Evolutionary conservation across 2,329 filamentous ascomycete genomes (phyloP).

Genomic region (Colletotrichum gigasporum): DNA sequence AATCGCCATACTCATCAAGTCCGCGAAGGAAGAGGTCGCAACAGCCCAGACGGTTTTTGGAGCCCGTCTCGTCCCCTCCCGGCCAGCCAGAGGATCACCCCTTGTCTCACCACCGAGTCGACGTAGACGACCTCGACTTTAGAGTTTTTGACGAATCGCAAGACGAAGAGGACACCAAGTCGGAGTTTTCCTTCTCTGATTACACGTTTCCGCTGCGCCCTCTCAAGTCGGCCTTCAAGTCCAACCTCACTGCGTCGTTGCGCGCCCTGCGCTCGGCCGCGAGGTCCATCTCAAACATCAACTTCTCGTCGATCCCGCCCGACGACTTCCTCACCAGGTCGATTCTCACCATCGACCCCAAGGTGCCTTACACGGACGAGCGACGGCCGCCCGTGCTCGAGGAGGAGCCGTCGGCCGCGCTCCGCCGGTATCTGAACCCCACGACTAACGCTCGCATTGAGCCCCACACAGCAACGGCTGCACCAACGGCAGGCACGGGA

Average conservation of each 20-base stretch:
- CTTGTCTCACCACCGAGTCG: constrained; percentile 58
- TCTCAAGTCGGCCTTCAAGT: constrained; percentile 70
- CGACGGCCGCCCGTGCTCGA: constrained; percentile 69
- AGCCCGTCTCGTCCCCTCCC: constrained; percentile 65
- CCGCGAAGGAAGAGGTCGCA: constrained; percentile 42
- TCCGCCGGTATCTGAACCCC: constrained; percentile 75
- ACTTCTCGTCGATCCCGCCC: constrained; percentile 70
- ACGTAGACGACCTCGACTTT: constrained; percentile 57
- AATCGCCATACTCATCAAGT: constrained; percentile 55
- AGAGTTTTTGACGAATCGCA: constrained; percentile 35
- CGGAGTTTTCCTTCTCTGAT: constrained; percentile 40
- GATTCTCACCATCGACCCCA: constrained; percentile 73
- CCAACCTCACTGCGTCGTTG: constrained; percentile 74
- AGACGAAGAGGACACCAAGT: constrained; percentile 44
- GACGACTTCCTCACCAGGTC: constrained; percentile 75
- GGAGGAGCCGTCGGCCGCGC: constrained; percentile 71
- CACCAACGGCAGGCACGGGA: constrained; percentile 38
- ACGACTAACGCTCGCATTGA: constrained; percentile 61
- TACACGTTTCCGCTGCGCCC: constrained; percentile 55
- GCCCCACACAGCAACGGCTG: constrained; percentile 43
- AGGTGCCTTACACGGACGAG: constrained; percentile 74
- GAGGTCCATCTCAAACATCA: constrained; percentile 69
- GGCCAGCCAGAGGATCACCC: constrained; percentile 63
- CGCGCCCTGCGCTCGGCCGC: constrained; percentile 72
- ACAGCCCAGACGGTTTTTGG: constrained; percentile 58